Evolutionary conservation across 495 filamentous ascomycete genomes (phyloP).

Genomic region (Penicillium diatomitis): DNA sequence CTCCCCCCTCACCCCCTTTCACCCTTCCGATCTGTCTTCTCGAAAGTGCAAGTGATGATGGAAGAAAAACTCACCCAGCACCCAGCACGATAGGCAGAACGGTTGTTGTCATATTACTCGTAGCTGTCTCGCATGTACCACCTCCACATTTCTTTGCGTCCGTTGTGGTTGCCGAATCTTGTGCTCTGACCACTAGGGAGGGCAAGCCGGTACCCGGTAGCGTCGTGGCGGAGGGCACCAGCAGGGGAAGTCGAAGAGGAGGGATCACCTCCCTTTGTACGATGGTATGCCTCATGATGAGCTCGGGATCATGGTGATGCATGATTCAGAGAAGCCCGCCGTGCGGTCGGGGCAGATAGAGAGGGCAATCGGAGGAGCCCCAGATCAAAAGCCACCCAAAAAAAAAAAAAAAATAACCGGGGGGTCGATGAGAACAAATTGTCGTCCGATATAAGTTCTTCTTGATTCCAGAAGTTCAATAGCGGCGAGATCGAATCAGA

Average conservation of each 20-base stretch:
- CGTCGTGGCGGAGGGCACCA: slow-evolving; percentile 8
- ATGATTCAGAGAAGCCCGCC: slow-evolving; percentile 12
- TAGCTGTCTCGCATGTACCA: slow-evolving; percentile 28
- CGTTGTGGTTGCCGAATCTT: slow-evolving; percentile 8
- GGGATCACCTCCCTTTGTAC: slow-evolving; percentile 24
- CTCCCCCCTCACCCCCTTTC: no score
- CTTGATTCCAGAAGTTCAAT: not conserved
- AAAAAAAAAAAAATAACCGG: no score
- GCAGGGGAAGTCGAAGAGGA: slow-evolving; percentile 14
- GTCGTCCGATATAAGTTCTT: not conserved
- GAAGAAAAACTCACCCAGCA: slow-evolving; percentile 58
- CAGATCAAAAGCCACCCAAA: no score
- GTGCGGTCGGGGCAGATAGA: not conserved
- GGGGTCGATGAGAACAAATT: not conserved
- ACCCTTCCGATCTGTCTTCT: no score
- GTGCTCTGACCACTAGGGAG: slow-evolving; percentile 22
- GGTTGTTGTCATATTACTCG: slow-evolving; percentile 44
- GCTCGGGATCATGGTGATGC: slow-evolving; percentile 24
- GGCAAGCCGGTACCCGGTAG: slow-evolving; percentile 7
- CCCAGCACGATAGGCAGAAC: slow-evolving; percentile 72
- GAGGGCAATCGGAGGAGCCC: no score
- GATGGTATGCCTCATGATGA: slow-evolving; percentile 14
- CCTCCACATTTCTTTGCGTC: not conserved
- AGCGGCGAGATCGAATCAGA: not conserved
- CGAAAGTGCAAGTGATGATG: no score